A percentile compares a stretch with the other conserved stretches of the same genome.
Conservation (phyloP, 305 asterid species). For the Fraxinus baroniana region DNA sequence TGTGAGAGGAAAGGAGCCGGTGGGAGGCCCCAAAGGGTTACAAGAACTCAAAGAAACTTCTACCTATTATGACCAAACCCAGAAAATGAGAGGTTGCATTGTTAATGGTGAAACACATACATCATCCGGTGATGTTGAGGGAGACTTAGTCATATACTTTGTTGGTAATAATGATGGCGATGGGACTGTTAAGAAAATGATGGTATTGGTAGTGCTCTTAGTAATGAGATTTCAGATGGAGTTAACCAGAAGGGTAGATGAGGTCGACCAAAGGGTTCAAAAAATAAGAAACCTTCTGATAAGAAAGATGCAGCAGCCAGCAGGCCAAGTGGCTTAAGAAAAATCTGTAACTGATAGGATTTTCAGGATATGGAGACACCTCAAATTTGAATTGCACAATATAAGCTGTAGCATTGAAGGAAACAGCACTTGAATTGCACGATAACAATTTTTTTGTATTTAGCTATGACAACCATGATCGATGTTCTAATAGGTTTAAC, state of each 20-base stretch:
- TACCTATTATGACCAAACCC: neutral
- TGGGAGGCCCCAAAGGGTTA: constrained; percentile 28
- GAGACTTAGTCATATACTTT: neutral
- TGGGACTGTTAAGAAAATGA: constrained; percentile 2
- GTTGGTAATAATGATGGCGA: neutral
- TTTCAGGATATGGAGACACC: constrained; percentile 8
- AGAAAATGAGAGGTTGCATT: neutral
- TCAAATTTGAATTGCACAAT: neutral
- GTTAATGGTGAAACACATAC: neutral
- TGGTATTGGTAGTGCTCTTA: neutral
- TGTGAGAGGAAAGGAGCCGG: constrained; percentile 14
- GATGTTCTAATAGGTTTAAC: neutral
- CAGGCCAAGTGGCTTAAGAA: neutral
- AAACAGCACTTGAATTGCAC: neutral
- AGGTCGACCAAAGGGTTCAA: constrained; percentile 6
- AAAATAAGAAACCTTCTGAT: neutral
- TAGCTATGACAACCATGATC: neutral
- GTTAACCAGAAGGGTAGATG: neutral
- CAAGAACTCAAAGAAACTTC: constrained; percentile 7
- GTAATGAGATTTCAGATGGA: constrained; percentile 8
- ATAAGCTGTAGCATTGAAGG: neutral
- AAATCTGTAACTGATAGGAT: neutral
- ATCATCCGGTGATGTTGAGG: neutral
- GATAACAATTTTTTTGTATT: neutral
- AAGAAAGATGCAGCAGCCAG: neutral